Conservation (phyloP, 768 basidiomycete genomes). For the Phallus indusiatus region DNA sequence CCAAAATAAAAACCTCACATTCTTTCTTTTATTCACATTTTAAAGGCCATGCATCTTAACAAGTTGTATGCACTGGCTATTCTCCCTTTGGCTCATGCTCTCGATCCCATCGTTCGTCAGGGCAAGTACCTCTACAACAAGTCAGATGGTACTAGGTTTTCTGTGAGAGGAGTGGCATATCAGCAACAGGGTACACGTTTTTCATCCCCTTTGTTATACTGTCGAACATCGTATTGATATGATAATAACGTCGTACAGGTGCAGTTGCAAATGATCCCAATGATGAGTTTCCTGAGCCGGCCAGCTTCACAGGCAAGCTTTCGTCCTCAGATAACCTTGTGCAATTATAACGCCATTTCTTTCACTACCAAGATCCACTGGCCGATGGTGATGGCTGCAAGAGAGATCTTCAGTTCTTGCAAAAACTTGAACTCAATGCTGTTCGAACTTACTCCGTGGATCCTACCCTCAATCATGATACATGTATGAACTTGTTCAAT, state of each 20-base stretch:
- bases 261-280: slow-evolving; percentile 31
- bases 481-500: slow-evolving; percentile 73
- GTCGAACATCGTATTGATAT: not conserved
- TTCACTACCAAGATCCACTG: slow-evolving; percentile 47
- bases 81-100: slow-evolving; percentile 36
- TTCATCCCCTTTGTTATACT: not conserved
- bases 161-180: slow-evolving; percentile 82
- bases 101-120: slow-evolving; percentile 55
- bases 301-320: slow-evolving; percentile 41
- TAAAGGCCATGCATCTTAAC: too few relatives aligned
- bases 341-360: not conserved
- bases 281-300: slow-evolving; percentile 63
- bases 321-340: not conserved
- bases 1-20: too few relatives aligned
- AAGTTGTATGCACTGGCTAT: too few relatives aligned
- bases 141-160: slow-evolving; percentile 67
- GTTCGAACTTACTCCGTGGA: slow-evolving; percentile 82
- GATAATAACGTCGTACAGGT: slow-evolving; percentile 23
- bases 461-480: slow-evolving; percentile 73
- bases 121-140: slow-evolving; percentile 74
- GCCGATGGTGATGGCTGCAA: slow-evolving; percentile 55
- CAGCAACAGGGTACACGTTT: slow-evolving; percentile 59
- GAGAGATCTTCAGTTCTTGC: slow-evolving; percentile 72
- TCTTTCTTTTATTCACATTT: too few relatives aligned
- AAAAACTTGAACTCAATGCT: slow-evolving; percentile 69